phyloP scores from a whole-genome alignment of 2,329 filamentous ascomycete genomes.

The Sclerotiophoma versabilis region DNA sequence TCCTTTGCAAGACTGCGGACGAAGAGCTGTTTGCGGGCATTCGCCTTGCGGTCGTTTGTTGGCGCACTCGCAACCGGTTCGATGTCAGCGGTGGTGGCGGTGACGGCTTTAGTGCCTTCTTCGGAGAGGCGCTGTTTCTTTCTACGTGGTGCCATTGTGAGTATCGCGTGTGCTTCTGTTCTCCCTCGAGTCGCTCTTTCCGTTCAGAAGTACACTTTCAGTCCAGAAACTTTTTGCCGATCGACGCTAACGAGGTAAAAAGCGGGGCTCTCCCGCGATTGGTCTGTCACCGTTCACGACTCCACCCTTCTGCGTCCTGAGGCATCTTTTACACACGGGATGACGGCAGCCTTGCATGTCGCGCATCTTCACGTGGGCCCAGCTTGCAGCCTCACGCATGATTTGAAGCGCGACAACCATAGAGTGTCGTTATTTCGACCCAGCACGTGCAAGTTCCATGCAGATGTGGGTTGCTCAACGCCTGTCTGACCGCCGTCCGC shows the following conservation, averaged over 20 bases:
- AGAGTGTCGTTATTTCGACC: neutral
- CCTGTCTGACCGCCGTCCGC: constrained; percentile 10
- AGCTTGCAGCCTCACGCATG: constrained; percentile 11
- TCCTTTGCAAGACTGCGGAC: constrained; percentile 82
- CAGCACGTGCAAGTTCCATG: constrained; percentile 14
- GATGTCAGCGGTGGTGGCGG: constrained; percentile 30
- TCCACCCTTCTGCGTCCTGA: constrained; percentile 1
- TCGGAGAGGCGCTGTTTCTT: constrained; percentile 52
- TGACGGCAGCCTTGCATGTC: constrained; percentile 16
- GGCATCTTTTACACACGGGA: constrained; percentile 15
- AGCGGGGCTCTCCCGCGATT: constrained; percentile 18
- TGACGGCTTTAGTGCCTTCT: constrained; percentile 45
- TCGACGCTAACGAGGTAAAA: constrained; percentile 2
- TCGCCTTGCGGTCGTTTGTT: constrained; percentile 33
- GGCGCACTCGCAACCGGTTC: constrained; percentile 25
- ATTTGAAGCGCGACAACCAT: constrained; percentile 8
- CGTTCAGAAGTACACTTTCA: neutral
- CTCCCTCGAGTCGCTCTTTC: neutral
- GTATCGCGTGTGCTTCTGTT: neutral
- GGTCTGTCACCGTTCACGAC: neutral
- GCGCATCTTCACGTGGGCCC: constrained; percentile 16
- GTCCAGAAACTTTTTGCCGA: neutral
- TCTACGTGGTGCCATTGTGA: constrained; percentile 48
- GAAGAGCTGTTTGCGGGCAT: constrained; percentile 70
- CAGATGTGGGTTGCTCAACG: constrained; percentile 14